These are phyloP conservation scores for Ceratocystis papillata DNA, from an alignment of 2,329 filamentous ascomycete genomes.

Conservation along the genomic window DNA sequence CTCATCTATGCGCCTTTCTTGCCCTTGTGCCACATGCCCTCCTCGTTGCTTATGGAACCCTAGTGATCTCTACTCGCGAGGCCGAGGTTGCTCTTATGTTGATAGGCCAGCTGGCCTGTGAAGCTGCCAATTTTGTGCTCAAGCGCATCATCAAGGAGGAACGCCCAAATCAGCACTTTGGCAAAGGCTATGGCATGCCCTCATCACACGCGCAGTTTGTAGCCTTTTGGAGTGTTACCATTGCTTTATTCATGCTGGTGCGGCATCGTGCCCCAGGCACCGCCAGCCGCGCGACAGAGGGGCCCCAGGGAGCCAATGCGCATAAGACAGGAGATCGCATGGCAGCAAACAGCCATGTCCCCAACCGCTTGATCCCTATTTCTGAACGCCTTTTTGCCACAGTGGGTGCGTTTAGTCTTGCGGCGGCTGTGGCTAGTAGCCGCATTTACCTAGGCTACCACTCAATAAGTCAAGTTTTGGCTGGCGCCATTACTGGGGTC, in stretches of 20 bases:
- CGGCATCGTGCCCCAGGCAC: slow-evolving; percentile 44
- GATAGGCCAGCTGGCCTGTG: slow-evolving; percentile 79
- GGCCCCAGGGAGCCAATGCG: neutral
- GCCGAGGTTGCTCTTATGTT: slow-evolving; percentile 84
- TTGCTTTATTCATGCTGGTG: slow-evolving; percentile 73
- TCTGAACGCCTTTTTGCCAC: slow-evolving; percentile 47
- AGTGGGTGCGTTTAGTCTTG: slow-evolving; percentile 48
- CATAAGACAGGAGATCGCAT: neutral
- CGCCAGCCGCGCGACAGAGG: neutral
- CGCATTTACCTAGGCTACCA: slow-evolving; percentile 90
- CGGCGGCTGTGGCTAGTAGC: slow-evolving; percentile 64
- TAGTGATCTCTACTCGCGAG: slow-evolving; percentile 86
- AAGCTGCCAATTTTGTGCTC: slow-evolving; percentile 77
- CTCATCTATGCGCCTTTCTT: slow-evolving; percentile 83
- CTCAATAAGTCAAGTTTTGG: slow-evolving; percentile 75
- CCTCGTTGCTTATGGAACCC: slow-evolving; percentile 76
- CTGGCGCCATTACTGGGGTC: slow-evolving; percentile 60
- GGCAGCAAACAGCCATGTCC: neutral
- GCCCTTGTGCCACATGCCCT: slow-evolving; percentile 87
- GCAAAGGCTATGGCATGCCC: slow-evolving; percentile 97
- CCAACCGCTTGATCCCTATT: slow-evolving; percentile 43
- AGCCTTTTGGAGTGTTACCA: slow-evolving; percentile 75
- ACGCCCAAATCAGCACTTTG: slow-evolving; percentile 69
- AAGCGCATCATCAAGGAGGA: slow-evolving; percentile 91
- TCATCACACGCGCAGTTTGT: slow-evolving; percentile 90